Evolutionary conservation across 495 filamentous ascomycete species (phyloP).

Genomic region (Aspergillus sclerotioniger): DNA sequence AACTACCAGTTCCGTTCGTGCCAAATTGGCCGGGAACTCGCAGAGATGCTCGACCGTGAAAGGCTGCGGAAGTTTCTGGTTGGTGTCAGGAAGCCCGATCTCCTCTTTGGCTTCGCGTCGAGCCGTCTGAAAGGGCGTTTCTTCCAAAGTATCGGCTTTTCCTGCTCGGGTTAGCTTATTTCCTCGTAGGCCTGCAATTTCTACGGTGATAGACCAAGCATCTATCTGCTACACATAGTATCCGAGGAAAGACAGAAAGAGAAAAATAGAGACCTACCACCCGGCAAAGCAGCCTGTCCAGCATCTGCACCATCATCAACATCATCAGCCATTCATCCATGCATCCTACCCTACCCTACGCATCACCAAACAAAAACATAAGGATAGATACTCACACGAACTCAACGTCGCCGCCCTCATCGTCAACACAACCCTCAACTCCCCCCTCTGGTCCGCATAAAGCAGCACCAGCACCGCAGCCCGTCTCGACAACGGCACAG

Average conservation of each 20-base stretch:
- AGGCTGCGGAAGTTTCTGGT: conserved; percentile 59
- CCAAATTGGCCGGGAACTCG: conserved; percentile 75
- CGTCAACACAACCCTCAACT: conserved; percentile 80
- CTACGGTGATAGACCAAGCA: neutral
- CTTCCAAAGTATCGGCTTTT: conserved; percentile 48
- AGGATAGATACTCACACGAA: conserved; percentile 49
- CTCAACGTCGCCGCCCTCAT: conserved; percentile 76
- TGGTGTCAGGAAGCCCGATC: conserved; percentile 75
- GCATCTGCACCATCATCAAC: conserved; percentile 35
- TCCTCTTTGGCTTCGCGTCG: conserved; percentile 87
- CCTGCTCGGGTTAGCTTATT: conserved; percentile 25
- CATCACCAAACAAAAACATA: neutral
- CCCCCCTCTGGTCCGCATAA: conserved; percentile 74
- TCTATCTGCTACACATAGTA: neutral
- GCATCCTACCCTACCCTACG: neutral
- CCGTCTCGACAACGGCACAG: conserved; percentile 66
- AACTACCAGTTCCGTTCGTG: conserved; percentile 77
- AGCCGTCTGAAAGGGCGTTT: conserved; percentile 68
- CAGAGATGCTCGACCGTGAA: conserved; percentile 83
- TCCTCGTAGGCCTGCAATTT: neutral
- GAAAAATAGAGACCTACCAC: conserved; percentile 53
- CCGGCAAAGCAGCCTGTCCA: conserved; percentile 86
- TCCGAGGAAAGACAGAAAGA: neutral
- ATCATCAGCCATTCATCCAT: neutral
- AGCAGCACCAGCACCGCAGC: conserved; percentile 84